phyloP scores from a whole-genome alignment of 805 yeast genomes.

The Saccharomyces jurei region DNA sequence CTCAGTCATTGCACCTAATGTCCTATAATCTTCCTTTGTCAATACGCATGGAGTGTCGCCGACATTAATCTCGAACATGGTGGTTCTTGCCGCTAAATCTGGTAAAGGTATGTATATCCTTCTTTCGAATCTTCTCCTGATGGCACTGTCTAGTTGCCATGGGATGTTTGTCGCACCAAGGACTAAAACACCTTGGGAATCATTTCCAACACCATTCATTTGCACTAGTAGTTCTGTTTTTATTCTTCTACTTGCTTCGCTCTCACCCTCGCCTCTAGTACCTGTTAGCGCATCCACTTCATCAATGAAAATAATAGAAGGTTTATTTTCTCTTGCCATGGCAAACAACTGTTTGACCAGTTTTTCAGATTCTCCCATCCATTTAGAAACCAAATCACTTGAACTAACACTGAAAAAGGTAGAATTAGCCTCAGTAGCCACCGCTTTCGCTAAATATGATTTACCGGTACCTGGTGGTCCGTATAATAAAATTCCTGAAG shows the following conservation, averaged over 20 bases:
- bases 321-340: conserved; percentile 94
- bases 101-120: conserved; percentile 94
- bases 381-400: conserved; percentile 89
- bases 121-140: conserved; percentile 90
- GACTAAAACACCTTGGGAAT: conserved; percentile 83
- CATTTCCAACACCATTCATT: conserved; percentile 98
- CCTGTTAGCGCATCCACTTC: conserved; percentile 98
- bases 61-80: conserved; percentile 90
- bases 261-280: conserved; percentile 95
- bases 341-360: conserved; percentile 88
- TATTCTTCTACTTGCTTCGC: conserved; percentile 92
- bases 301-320: conserved; percentile 92
- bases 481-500: conserved; percentile 78
- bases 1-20: conserved; percentile 86
- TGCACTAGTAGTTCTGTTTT: conserved; percentile 93
- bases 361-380: conserved; percentile 99
- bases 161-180: conserved; percentile 98
- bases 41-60: conserved; percentile 83
- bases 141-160: conserved; percentile 97
- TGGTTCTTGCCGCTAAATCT: conserved; percentile 82
- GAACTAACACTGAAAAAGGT: conserved; percentile 96
- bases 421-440: conserved; percentile 96
- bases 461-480: conserved; percentile 99
- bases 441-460: conserved; percentile 93
- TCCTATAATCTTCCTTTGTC: conserved; percentile 60